Percentiles rank a stretch among this genome's conserved stretches.
Conservation (phyloP, 1,139 yeast genomes). For the Taphrina flavorubra region DNA sequence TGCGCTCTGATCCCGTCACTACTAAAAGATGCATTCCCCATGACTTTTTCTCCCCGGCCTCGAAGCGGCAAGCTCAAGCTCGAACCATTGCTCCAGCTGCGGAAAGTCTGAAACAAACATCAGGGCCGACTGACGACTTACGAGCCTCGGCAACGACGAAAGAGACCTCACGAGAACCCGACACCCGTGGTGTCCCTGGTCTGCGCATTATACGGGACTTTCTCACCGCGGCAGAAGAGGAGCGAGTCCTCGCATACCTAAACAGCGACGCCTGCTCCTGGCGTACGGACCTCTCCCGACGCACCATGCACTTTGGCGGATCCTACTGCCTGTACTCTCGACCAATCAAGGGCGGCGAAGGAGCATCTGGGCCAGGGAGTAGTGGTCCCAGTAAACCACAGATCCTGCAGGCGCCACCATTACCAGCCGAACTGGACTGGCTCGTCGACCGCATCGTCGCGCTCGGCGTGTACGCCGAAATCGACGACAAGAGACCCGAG, state of each 20-base stretch:
- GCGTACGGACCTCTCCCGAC: conserved; percentile 16
- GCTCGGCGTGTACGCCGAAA: conserved; percentile 9
- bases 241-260: conserved; percentile 4
- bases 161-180: no score
- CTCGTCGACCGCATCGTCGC: conserved; percentile 7
- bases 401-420: conserved; percentile 17
- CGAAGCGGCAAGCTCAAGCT: conserved; percentile 11
- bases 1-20: background rate
- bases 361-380: no score
- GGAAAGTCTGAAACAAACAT: no score
- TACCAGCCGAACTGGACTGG: conserved; percentile 14
- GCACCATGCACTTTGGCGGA: conserved; percentile 29
- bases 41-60: conserved; percentile 21
- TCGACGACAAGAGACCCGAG: conserved; percentile 15
- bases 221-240: conserved; percentile 6
- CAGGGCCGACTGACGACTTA: no score
- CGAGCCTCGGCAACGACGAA: no score
- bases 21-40: conserved; percentile 8
- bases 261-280: conserved; percentile 14
- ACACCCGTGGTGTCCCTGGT: conserved; percentile 8
- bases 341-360: background rate
- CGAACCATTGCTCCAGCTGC: background rate
- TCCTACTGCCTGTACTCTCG: conserved; percentile 11
- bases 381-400: background rate
- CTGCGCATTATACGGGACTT: conserved; percentile 16